Percentiles rank a stretch among this genome's conserved stretches.
These are phyloP conservation scores for Dimocarpus longan DNA, from an alignment of 345 rosid genomes.

Conservation along the genomic window DNA sequence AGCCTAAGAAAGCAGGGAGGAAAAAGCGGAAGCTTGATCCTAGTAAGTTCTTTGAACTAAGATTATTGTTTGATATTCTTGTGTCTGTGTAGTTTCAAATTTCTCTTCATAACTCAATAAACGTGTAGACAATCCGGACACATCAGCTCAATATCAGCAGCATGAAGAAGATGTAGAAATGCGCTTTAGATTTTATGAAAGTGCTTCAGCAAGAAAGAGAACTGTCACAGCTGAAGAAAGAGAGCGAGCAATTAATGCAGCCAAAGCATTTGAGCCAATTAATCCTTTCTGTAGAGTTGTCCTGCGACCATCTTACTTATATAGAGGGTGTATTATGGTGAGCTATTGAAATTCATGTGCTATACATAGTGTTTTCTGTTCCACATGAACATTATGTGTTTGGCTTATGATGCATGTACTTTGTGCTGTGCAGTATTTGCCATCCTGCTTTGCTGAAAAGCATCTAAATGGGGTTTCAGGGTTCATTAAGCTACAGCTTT, in stretches of 20 bases:
- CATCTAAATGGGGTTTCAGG: conserved; percentile 79
- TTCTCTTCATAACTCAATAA: conserved; percentile 18
- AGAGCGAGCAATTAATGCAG: conserved; percentile 71
- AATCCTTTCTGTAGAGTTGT: conserved; percentile 88
- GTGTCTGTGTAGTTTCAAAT: conserved; percentile 9
- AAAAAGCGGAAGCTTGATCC: conserved; percentile 69
- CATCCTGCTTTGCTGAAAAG: conserved; percentile 87
- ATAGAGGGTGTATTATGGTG: conserved; percentile 87
- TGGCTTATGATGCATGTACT: background rate
- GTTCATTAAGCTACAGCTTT: conserved; percentile 72
- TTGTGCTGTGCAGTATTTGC: conserved; percentile 63
- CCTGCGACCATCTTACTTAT: conserved; percentile 79
- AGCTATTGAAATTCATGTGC: conserved; percentile 25
- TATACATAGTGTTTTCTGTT: background rate
- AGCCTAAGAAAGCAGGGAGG: conserved; percentile 63
- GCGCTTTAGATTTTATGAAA: conserved; percentile 65
- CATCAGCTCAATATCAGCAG: conserved; percentile 35
- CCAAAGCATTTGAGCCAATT: conserved; percentile 76
- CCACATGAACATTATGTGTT: background rate
- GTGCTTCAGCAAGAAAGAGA: conserved; percentile 81
- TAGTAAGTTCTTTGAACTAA: conserved; percentile 45
- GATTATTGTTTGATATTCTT: conserved; percentile 3
- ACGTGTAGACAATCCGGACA: conserved; percentile 44
- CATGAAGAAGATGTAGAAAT: conserved; percentile 51
- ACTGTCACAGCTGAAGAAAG: conserved; percentile 81